Evolutionary conservation across 169 alveolate species (phyloP).

Genomic region (Plasmodium knowlesi): DNA sequence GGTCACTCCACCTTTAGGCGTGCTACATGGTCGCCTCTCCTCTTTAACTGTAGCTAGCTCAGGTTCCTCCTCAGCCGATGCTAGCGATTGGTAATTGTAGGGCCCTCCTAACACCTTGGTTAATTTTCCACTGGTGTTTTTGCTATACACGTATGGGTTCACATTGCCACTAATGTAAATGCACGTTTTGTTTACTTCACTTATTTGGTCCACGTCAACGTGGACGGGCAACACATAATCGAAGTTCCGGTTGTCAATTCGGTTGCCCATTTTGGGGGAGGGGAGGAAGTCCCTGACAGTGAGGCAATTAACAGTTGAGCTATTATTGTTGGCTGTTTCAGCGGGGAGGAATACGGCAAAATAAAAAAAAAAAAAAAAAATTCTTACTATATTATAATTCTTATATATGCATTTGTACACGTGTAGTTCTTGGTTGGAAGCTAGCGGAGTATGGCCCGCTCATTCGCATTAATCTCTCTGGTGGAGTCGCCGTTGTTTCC

Average conservation of each 20-base stretch:
- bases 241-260: constrained; percentile 43
- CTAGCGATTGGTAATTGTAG: background rate
- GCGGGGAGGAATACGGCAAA: background rate
- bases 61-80: background rate
- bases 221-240: constrained; percentile 48
- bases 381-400: background rate
- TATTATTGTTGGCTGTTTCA: background rate
- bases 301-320: background rate
- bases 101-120: constrained; percentile 44
- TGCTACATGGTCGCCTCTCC: background rate
- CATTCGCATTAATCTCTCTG: background rate
- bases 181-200: constrained; percentile 48
- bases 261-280: background rate
- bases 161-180: constrained; percentile 47
- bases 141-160: constrained; percentile 20
- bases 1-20: background rate
- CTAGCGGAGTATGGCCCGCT: background rate
- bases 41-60: background rate
- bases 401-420: background rate
- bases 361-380: background rate
- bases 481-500: background rate
- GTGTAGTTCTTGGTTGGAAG: background rate
- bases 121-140: constrained; percentile 38
- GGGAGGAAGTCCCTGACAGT: background rate
- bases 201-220: constrained; percentile 58